Percentiles rank a stretch among this genome's conserved stretches.
Evolutionary conservation across 176 grass and related monocot genomes (phyloP).

Genomic region (Cenchrus purpureus): DNA sequence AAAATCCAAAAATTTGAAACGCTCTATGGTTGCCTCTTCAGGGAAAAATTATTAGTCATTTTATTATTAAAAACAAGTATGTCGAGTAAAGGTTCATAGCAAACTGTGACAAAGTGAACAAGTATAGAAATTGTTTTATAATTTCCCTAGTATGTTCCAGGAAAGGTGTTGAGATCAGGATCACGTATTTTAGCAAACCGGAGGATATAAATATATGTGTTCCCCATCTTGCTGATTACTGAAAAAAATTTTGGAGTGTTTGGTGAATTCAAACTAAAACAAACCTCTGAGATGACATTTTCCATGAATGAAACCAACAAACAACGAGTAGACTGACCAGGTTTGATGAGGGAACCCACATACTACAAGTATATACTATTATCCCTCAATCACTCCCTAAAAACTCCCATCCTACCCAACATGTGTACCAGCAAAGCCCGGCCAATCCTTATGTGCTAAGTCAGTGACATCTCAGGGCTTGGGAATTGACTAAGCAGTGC

Average conservation of each 20-base stretch:
- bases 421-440: slow-evolving; percentile 20
- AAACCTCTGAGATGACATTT: slow-evolving; percentile 10
- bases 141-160: neutral
- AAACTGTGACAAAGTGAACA: neutral
- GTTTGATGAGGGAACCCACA: neutral
- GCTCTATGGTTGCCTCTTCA: neutral
- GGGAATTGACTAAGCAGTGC: neutral
- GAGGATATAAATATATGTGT: neutral
- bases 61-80: neutral
- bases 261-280: neutral
- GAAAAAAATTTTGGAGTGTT: neutral
- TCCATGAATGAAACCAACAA: neutral
- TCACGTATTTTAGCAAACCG: neutral
- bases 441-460: slow-evolving; percentile 19
- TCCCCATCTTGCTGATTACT: neutral
- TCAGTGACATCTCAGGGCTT: neutral
- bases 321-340: neutral
- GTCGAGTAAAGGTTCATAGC: neutral
- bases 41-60: neutral
- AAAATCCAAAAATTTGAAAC: neutral
- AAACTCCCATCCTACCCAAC: neutral
- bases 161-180: neutral
- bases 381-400: neutral
- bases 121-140: neutral
- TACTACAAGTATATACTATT: neutral